phyloP scores from a whole-genome alignment of 2,329 filamentous ascomycete species.

The Monosporascus sp. region DNA sequence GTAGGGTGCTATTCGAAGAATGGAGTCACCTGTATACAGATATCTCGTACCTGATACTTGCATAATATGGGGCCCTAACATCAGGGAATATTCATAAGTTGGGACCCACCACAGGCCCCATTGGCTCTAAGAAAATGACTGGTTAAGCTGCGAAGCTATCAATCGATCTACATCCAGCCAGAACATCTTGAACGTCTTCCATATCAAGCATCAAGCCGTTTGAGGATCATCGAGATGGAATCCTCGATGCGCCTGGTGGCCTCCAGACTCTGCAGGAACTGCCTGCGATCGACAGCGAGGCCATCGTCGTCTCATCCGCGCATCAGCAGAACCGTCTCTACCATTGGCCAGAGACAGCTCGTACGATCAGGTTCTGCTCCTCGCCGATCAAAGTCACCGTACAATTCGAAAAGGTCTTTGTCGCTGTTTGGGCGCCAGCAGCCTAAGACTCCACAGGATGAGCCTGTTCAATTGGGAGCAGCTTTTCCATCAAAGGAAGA shows the following conservation, averaged over 20 bases:
- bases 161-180: too few relatives aligned
- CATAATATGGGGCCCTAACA: too few relatives aligned
- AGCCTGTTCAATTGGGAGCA: slow-evolving; percentile 7
- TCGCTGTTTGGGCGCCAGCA: slow-evolving; percentile 21
- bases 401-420: slow-evolving; percentile 14
- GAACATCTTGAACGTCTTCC: too few relatives aligned
- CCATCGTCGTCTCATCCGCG: slow-evolving; percentile 11
- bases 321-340: slow-evolving; percentile 16
- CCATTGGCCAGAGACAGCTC: slow-evolving; percentile 6
- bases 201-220: not conserved
- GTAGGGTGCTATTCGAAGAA: too few relatives aligned
- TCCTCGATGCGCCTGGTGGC: slow-evolving; percentile 21
- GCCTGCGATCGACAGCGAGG: slow-evolving; percentile 16
- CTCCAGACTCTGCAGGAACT: slow-evolving; percentile 24
- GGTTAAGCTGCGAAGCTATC: too few relatives aligned
- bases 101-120: too few relatives aligned
- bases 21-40: too few relatives aligned
- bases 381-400: not conserved
- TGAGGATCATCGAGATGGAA: slow-evolving; percentile 19
- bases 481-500: slow-evolving; percentile 12
- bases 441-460: slow-evolving; percentile 15
- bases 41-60: too few relatives aligned
- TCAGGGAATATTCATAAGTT: too few relatives aligned
- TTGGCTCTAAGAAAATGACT: too few relatives aligned
- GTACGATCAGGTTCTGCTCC: slow-evolving; percentile 7